Evolutionary conservation across 352 stramenopile genomes (phyloP), one percentile per base, ranked within the genome.

Genomic region (Phytophthora pluvialis): DNA sequence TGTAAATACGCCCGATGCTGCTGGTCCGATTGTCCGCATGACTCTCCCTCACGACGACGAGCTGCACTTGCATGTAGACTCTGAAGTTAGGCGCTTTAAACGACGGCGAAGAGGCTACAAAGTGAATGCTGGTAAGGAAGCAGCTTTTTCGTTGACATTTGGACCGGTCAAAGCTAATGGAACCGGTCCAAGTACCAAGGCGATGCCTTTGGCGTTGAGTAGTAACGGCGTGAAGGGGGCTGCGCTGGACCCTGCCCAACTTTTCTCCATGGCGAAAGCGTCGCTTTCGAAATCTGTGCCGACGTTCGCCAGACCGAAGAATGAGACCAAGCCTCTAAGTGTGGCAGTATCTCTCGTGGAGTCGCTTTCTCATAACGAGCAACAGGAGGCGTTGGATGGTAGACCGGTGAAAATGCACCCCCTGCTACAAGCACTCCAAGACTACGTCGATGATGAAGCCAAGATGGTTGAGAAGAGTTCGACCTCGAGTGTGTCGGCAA

Each of bases 341-440:
- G 77, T 92, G 12, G 83, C 80, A 4, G 81, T 90, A 12, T 92
- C 83, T 7, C 64, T 92, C 3, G 83, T 90, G 3, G 81, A 86
- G 18, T 92, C 83, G 4, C 70, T 92, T 29, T 90, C 83, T 46
- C 77, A 90, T 54, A 77, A 82, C 46, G 80, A 92, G 45, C 76
- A 92, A 49, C 83, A 89, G 39, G 83, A 92, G 45, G 81, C 65
- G 29, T 59, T 92, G 4, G 81, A 90, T 44, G 66, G 59, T 3
- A 77, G 81, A n/a, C 81, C 81, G 0, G 56, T 89, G 5, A 91
- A 89, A 68, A 81, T 58, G 1, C 84, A 93, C 43, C 81, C 84
- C 15, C 47, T 91, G 25, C 64, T 93, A 0, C 76, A 90, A 44
- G 81, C 81, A 7, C 64, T 93, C 32, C 73, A 89, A 58, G 77